Percentiles rank a stretch among this genome's conserved stretches.
phyloP scores from a whole-genome alignment of 306 rosid genomes.

The Senna tora region DNA sequence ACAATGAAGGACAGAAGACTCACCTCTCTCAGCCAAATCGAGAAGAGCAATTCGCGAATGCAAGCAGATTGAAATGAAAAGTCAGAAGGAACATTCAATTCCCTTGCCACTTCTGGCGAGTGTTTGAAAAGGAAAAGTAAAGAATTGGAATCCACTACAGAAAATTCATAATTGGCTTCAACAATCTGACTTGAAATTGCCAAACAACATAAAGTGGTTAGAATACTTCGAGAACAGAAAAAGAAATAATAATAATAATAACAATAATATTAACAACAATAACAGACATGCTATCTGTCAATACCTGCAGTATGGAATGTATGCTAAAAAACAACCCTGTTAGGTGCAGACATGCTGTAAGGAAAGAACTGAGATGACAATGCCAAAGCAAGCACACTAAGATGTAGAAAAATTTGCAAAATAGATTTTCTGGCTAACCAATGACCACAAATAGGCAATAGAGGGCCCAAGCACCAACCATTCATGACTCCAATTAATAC shows the following conservation, averaged over 20 bases:
- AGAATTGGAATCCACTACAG: slow-evolving; percentile 95
- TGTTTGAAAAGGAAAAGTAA: slow-evolving; percentile 77
- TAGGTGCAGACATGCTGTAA: slow-evolving; percentile 80
- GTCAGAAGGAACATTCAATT: slow-evolving; percentile 64
- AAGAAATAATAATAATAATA: background rate
- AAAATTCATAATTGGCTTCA: slow-evolving; percentile 80
- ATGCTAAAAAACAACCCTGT: slow-evolving; percentile 84
- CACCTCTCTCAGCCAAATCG: too few relatives aligned
- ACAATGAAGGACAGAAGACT: too few relatives aligned
- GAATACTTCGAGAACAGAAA: background rate
- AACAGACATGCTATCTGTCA: slow-evolving; percentile 29
- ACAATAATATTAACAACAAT: too few relatives aligned
- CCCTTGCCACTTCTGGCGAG: slow-evolving; percentile 83
- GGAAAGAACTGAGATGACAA: slow-evolving; percentile 93
- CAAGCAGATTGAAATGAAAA: slow-evolving; percentile 72
- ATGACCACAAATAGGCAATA: slow-evolving; percentile 76
- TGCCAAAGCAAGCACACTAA: slow-evolving; percentile 74
- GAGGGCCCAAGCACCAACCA: slow-evolving; percentile 83
- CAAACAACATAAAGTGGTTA: slow-evolving; percentile 39
- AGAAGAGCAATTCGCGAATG: too few relatives aligned
- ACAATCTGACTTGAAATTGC: slow-evolving; percentile 68
- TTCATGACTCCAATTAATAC: slow-evolving; percentile 73
- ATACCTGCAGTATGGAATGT: slow-evolving; percentile 80
- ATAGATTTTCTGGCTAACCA: slow-evolving; percentile 87
- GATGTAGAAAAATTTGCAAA: slow-evolving; percentile 75